Evolutionary conservation across 2,329 filamentous ascomycete genomes (phyloP), one percentile per base, ranked within the genome.

Genomic region (Trichoderma atroviride): DNA sequence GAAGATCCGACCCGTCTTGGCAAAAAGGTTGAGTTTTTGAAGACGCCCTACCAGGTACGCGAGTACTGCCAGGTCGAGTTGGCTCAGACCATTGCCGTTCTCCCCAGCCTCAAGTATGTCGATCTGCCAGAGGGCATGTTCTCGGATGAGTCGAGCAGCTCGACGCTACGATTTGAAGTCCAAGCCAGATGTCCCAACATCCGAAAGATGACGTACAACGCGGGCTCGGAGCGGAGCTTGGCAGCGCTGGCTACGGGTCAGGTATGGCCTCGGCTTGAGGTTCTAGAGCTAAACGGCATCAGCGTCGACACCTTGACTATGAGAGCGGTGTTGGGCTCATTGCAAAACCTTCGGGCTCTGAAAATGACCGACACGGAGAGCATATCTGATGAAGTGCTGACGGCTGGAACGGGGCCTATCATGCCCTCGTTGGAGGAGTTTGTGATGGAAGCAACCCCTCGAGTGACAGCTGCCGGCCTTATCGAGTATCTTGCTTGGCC

Each of bases 31-130:
- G 83, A 90, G 76, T 94, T 91, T 74, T 84, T 98, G 75, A 97
- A 97, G 83, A 89, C 93, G 70, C 93, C 95, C 7, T 97, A 97
- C 80, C 97, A 97, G 95, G 91, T 95, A 66, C 89, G 95, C 69
- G 93, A 97, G 82, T 92, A 92, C 1, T 92, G 88, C 78, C 93
- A 96, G 78, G 87, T 92, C 66, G 92, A 95, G 72, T 87, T 97
- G 60, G 94, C 95, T 11, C 89, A 94, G 62, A 93, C 92, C 31
- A 91, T 97, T 59, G 93, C 93, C 47, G 92, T 94, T 29, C 85
- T 95, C 55, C 92, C 93, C 35, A 94, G 95, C 76, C 83, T 98
- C 56, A 91, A 88, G 78, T 97, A 96, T 78, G 91, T 97, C 73
- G 95, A 98, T 79, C 86, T 98, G 9, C 95, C 95, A 5, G 92